Percentiles rank a stretch among this genome's conserved stretches.
Evolutionary conservation across 257 asterid genomes (phyloP).

Genomic region (Cordia subcordata): DNA sequence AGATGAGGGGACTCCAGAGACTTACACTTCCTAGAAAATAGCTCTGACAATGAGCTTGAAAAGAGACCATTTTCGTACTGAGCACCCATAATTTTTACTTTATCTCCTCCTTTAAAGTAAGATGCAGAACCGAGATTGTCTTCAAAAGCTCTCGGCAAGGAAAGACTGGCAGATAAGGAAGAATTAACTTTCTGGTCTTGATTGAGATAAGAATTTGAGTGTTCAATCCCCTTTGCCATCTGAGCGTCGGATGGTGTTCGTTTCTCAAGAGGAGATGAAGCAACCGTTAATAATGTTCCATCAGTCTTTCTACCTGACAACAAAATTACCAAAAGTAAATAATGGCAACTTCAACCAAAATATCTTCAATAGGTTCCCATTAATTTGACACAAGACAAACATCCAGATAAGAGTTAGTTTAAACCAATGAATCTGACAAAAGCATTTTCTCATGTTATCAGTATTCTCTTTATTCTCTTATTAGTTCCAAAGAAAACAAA

Average conservation of each 20-base stretch:
- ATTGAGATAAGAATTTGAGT: slow-evolving; percentile 46
- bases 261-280: slow-evolving; percentile 51
- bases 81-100: slow-evolving; percentile 43
- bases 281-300: slow-evolving; percentile 36
- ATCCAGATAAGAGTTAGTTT: not conserved
- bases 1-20: slow-evolving; percentile 11
- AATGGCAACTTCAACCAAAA: slow-evolving; percentile 6
- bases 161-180: slow-evolving; percentile 37
- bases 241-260: slow-evolving; percentile 47
- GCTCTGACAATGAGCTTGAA: slow-evolving; percentile 73
- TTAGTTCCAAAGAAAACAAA: too few species aligned
- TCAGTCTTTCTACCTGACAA: slow-evolving; percentile 55
- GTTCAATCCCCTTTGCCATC: slow-evolving; percentile 48
- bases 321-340: slow-evolving; percentile 7
- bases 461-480: too few species aligned
- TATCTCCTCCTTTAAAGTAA: slow-evolving; percentile 42
- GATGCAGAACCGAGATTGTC: slow-evolving; percentile 43
- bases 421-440: too few species aligned
- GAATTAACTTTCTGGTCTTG: slow-evolving; percentile 51
- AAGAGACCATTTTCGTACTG: slow-evolving; percentile 69
- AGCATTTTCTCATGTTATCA: too few species aligned
- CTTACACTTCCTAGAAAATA: slow-evolving; percentile 60
- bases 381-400: not conserved
- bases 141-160: slow-evolving; percentile 57
- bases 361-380: not conserved